Evolutionary conservation across 176 grass and related monocot genomes (phyloP).

Genomic region (Zea mays): DNA sequence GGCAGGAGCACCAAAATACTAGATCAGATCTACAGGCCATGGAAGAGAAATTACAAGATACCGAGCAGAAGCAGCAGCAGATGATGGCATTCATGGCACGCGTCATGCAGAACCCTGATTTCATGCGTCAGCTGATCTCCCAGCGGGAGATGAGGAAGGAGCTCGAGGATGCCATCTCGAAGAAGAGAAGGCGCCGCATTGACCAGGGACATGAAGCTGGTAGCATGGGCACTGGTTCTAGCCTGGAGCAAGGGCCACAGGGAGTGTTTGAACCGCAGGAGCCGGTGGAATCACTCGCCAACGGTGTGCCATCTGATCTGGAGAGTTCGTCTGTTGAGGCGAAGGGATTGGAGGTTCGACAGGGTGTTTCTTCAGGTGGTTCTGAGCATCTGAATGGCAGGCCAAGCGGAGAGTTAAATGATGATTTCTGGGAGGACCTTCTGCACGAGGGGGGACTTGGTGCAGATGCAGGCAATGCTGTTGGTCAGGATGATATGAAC

Average conservation of each 20-base stretch:
- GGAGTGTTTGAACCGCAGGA: conserved; percentile 38
- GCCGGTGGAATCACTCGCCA: conserved; percentile 12
- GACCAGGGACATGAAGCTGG: conserved; percentile 52
- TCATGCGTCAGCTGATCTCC: conserved; percentile 61
- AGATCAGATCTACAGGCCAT: conserved; percentile 66
- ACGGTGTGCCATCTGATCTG: conserved; percentile 36
- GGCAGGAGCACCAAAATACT: conserved; percentile 91
- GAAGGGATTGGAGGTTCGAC: conserved; percentile 25
- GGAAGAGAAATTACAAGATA: conserved; percentile 79
- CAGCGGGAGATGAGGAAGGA: conserved; percentile 69
- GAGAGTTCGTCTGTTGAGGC: conserved; percentile 43
- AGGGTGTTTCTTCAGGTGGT: conserved; percentile 16
- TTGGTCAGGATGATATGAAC: conserved; percentile 47
- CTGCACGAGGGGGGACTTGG: conserved; percentile 55
- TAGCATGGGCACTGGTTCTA: conserved; percentile 42
- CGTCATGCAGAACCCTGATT: conserved; percentile 72
- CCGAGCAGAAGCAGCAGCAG: conserved; percentile 84
- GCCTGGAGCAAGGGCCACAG: conserved; percentile 44
- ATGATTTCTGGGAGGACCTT: conserved; percentile 96
- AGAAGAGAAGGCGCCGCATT: conserved; percentile 76
- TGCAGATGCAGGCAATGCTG: conserved; percentile 28
- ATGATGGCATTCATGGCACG: conserved; percentile 94
- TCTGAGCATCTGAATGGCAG: conserved; percentile 28
- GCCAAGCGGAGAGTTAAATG: conserved; percentile 67
- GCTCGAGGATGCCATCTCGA: conserved; percentile 69